A percentile compares a stretch with the other conserved stretches of the same genome.
These are phyloP conservation scores for Mycena galopus DNA, from an alignment of 768 basidiomycete species.

Conservation along the genomic window DNA sequence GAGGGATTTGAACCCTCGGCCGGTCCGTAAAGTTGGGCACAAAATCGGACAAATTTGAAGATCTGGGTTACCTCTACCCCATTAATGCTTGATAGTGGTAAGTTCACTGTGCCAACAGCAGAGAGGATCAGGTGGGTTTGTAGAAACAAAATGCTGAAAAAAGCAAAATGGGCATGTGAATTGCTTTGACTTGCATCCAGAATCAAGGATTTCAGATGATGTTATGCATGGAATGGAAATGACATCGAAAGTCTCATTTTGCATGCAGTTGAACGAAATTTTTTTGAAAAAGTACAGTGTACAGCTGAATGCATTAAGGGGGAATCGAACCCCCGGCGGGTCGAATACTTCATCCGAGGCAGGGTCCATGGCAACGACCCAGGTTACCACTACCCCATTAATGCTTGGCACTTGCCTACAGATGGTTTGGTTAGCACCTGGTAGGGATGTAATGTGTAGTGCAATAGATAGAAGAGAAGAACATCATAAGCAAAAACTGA, in stretches of 20 bases:
- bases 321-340: conserved; percentile 39
- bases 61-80: not conserved
- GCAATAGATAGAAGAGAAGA: too few relatives aligned
- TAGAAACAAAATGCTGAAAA: not conserved
- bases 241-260: too few relatives aligned
- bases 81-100: not conserved
- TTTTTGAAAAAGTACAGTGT: too few relatives aligned
- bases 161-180: not conserved
- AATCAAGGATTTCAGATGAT: too few relatives aligned
- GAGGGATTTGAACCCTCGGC: not conserved
- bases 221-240: too few relatives aligned
- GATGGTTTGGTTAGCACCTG: too few relatives aligned
- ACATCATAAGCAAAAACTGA: too few relatives aligned
- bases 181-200: too few relatives aligned
- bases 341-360: conserved; percentile 9
- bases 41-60: not conserved
- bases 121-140: not conserved
- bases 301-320: conserved; percentile 20
- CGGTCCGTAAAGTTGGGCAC: not conserved
- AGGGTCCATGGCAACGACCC: conserved; percentile 63
- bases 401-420: too few relatives aligned
- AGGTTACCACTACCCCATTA: too few relatives aligned
- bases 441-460: too few relatives aligned
- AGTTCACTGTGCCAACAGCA: not conserved
- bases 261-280: too few relatives aligned